A percentile compares a stretch with the other conserved stretches of the same genome.
These are phyloP conservation scores for Debaryomyces sp. DNA, from an alignment of 1,139 yeast species.

Conservation along the genomic window DNA sequence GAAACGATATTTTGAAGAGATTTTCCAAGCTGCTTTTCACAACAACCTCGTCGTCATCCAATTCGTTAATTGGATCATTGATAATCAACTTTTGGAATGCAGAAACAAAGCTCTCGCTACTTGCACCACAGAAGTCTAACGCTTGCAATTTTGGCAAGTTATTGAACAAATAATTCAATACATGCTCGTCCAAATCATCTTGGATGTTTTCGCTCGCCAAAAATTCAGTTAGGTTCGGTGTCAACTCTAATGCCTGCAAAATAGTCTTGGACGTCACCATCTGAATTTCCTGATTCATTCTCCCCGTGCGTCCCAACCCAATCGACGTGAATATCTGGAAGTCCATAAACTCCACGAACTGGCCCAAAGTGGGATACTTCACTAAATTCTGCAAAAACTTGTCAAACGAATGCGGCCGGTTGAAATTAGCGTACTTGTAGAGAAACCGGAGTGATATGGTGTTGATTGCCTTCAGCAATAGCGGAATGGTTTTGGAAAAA, in stretches of 20 bases:
- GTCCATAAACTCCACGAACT: slow-evolving; percentile 75
- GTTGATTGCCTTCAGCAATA: slow-evolving; percentile 39
- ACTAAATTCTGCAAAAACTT: slow-evolving; percentile 63
- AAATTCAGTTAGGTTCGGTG: slow-evolving; percentile 77
- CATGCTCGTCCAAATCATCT: slow-evolving; percentile 69
- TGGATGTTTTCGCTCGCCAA: slow-evolving; percentile 86
- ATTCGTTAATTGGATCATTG: slow-evolving; percentile 15
- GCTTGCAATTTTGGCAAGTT: slow-evolving; percentile 62
- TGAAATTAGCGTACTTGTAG: slow-evolving; percentile 71
- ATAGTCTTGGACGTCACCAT: slow-evolving; percentile 83
- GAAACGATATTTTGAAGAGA: slow-evolving; percentile 68
- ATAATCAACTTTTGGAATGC: slow-evolving; percentile 54
- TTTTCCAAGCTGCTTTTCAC: slow-evolving; percentile 24
- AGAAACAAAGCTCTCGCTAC: slow-evolving; percentile 61
- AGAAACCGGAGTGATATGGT: slow-evolving; percentile 42
- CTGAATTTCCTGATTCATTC: slow-evolving; percentile 89
- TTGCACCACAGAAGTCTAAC: slow-evolving; percentile 88
- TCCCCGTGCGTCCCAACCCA: slow-evolving; percentile 86
- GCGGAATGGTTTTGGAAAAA: slow-evolving; percentile 44
- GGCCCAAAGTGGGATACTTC: slow-evolving; percentile 55
- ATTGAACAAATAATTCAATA: slow-evolving; percentile 63
- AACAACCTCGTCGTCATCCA: slow-evolving; percentile 12
- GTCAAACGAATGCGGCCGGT: slow-evolving; percentile 82
- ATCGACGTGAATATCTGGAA: slow-evolving; percentile 88
- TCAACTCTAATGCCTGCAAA: slow-evolving; percentile 56